These are phyloP conservation scores for Penium margaritaceum DNA, from an alignment of 139 green algal species.

Conservation along the genomic window DNA sequence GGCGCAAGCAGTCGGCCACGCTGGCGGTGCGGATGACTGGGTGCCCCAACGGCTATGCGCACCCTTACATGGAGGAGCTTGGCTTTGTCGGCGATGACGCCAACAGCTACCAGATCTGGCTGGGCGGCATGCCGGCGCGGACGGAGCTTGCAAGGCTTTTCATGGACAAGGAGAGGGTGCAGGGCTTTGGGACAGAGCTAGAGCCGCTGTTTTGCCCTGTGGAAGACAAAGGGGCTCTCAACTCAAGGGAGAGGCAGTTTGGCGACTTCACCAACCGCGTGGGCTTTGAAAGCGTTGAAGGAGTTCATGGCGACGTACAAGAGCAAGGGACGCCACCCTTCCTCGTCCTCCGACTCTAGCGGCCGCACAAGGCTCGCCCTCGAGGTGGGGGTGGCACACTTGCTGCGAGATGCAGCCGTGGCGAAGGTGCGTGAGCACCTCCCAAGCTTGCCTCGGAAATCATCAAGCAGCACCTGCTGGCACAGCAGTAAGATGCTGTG, in stretches of 20 bases:
- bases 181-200: constrained; percentile 81
- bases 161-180: constrained; percentile 72
- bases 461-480: no score
- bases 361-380: no score
- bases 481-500: no score
- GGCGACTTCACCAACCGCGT: constrained; percentile 77
- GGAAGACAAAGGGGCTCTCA: constrained; percentile 47
- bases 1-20: constrained; percentile 50
- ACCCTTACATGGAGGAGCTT: constrained; percentile 97
- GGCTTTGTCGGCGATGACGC: constrained; percentile 95
- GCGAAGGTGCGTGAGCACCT: no score
- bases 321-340: no score
- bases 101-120: constrained; percentile 95
- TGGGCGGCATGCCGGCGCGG: constrained; percentile 75
- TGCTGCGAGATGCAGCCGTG: no score
- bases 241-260: constrained; percentile 63
- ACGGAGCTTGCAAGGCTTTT: constrained; percentile 76
- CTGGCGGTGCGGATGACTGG: constrained; percentile 94
- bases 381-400: no score
- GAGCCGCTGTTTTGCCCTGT: constrained; percentile 84
- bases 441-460: no score
- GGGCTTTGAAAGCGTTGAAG: no score
- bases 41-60: constrained; percentile 95
- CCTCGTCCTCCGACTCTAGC: no score
- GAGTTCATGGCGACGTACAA: no score